Evolutionary conservation across 345 rosid species (phyloP).

Genomic region (Ceriops decandra): DNA sequence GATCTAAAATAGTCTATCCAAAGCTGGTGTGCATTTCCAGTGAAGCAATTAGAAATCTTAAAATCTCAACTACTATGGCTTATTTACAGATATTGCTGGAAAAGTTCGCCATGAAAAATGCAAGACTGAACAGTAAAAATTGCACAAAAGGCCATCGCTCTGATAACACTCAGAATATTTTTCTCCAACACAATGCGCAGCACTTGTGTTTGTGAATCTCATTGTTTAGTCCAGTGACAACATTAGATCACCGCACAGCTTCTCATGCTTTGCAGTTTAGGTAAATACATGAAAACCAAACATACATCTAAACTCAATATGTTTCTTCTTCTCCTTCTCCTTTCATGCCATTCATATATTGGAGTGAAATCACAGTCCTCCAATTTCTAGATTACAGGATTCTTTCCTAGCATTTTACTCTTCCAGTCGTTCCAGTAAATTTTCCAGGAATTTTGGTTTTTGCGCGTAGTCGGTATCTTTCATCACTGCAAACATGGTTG

Average conservation of each 20-base stretch:
- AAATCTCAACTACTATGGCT: too few relatives aligned
- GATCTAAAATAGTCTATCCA: too few relatives aligned
- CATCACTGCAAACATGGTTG: conserved; percentile 97
- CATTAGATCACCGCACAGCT: background rate
- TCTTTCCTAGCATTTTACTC: conserved; percentile 60
- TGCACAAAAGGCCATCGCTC: too few relatives aligned
- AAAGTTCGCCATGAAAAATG: too few relatives aligned
- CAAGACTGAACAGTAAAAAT: too few relatives aligned
- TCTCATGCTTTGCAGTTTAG: background rate
- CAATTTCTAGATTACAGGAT: conserved; percentile 74
- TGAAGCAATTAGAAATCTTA: too few relatives aligned
- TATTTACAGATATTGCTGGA: too few relatives aligned
- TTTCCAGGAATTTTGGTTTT: conserved; percentile 73
- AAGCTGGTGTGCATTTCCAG: too few relatives aligned
- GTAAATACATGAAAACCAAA: background rate
- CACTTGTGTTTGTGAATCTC: background rate
- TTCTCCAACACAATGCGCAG: too few relatives aligned
- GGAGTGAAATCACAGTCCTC: conserved; percentile 81
- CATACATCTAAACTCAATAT: conserved; percentile 81
- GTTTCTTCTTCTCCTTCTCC: conserved; percentile 98
- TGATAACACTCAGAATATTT: too few relatives aligned
- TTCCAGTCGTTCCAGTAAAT: conserved; percentile 93
- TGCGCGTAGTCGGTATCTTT: conserved; percentile 80
- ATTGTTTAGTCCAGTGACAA: background rate
- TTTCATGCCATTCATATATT: conserved; percentile 79